Conservation (phyloP, 1,139 yeast species). For the Hanseniaspora sp. region DNA sequence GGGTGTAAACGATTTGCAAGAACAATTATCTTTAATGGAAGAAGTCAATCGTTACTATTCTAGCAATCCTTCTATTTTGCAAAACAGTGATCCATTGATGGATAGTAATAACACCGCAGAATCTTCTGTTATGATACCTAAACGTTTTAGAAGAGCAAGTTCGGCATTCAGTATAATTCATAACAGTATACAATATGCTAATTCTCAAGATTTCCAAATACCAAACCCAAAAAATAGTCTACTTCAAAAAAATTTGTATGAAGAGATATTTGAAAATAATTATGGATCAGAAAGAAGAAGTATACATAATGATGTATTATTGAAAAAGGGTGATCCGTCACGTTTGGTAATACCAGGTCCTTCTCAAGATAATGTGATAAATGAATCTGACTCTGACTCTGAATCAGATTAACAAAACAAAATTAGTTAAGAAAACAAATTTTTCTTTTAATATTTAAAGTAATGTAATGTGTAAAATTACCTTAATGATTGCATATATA, state of each 20-base stretch:
- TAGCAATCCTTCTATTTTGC: not conserved
- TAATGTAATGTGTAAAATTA: too few species aligned
- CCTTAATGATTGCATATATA: not conserved
- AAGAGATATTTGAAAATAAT: conserved; percentile 31
- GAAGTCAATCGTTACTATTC: conserved; percentile 13
- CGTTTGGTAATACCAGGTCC: too few species aligned
- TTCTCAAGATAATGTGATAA: too few species aligned
- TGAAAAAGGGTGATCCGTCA: not conserved
- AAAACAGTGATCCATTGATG: not conserved
- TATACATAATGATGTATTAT: conserved; percentile 9
- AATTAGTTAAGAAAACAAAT: too few species aligned
- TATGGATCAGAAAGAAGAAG: conserved; percentile 25
- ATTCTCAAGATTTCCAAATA: conserved; percentile 80
- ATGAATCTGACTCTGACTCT: too few species aligned
- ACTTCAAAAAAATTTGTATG: conserved; percentile 25
- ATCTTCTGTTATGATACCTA: conserved; percentile 3
- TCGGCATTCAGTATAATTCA: conserved; percentile 41
- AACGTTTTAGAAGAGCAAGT: conserved; percentile 25
- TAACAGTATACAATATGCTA: conserved; percentile 64
- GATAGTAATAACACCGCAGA: not conserved
- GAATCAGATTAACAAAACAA: too few species aligned
- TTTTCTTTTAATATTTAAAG: too few species aligned
- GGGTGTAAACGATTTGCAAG: conserved; percentile 9
- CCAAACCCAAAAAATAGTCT: conserved; percentile 24
- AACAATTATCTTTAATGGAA: conserved; percentile 14